Percentiles rank a stretch among this genome's conserved stretches.
Evolutionary conservation across 768 basidiomycete species (phyloP).

Genomic region (Psilocybe azurescens): DNA sequence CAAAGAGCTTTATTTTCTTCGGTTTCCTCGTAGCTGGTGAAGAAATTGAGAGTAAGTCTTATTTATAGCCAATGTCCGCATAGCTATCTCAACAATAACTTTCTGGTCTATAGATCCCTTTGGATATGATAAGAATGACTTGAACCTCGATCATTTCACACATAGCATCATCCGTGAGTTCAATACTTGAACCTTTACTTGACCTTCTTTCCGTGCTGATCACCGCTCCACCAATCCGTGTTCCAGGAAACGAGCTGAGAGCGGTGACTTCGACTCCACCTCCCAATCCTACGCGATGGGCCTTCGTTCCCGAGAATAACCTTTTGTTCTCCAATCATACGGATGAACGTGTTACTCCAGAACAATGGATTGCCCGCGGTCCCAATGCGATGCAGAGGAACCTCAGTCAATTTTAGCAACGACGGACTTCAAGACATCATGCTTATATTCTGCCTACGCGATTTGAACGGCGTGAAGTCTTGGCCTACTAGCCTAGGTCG

Average conservation of each 20-base stretch:
- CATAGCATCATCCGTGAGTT: slow-evolving; percentile 66
- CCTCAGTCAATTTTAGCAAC: slow-evolving; percentile 30
- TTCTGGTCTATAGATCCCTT: slow-evolving; percentile 43
- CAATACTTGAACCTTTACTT: neutral
- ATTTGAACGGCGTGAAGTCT: neutral
- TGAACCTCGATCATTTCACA: slow-evolving; percentile 77
- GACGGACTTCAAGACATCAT: neutral
- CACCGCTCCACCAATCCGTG: slow-evolving; percentile 1
- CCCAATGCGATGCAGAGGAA: slow-evolving; percentile 46
- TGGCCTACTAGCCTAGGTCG: neutral
- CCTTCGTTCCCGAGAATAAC: slow-evolving; percentile 64
- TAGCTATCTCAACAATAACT: slow-evolving; percentile 2
- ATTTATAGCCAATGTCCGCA: slow-evolving; percentile 1
- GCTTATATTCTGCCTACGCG: neutral
- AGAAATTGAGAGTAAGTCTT: slow-evolving; percentile 72
- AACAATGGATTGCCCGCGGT: slow-evolving; percentile 63
- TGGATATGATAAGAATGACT: slow-evolving; percentile 76
- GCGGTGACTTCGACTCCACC: slow-evolving; percentile 65
- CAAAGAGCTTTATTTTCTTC: slow-evolving; percentile 71
- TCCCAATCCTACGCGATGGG: slow-evolving; percentile 66
- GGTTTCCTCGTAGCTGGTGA: slow-evolving; percentile 77
- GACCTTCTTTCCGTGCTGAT: neutral
- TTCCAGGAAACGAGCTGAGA: slow-evolving; percentile 57
- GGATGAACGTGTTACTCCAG: slow-evolving; percentile 52
- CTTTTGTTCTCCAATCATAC: slow-evolving; percentile 48